A percentile compares a stretch with the other conserved stretches of the same genome.
Evolutionary conservation across 768 basidiomycete species (phyloP).

Genomic region (Mycena vitilis): DNA sequence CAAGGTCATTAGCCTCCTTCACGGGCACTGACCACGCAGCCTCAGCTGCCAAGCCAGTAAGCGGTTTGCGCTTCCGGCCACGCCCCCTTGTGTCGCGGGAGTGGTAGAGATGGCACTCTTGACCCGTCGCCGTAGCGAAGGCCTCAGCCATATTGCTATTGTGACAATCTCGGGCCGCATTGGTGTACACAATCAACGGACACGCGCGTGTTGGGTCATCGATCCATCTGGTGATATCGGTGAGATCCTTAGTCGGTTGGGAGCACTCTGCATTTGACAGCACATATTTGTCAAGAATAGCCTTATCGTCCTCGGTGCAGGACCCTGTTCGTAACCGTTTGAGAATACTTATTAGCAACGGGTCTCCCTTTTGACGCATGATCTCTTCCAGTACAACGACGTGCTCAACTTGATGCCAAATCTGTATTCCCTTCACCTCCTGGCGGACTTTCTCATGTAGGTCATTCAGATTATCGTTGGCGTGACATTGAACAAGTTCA

Average conservation of each 20-base stretch:
- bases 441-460: constrained; percentile 5
- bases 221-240: constrained; percentile 13
- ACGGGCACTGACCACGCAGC: too few species aligned
- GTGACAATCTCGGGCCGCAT: constrained; percentile 14
- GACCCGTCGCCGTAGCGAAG: too few species aligned
- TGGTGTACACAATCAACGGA: constrained; percentile 15
- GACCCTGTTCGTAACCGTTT: neutral
- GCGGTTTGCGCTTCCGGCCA: too few species aligned
- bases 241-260: constrained; percentile 6
- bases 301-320: constrained; percentile 6
- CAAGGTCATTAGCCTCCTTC: too few species aligned
- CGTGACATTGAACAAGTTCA: constrained; percentile 10
- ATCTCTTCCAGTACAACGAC: constrained; percentile 30
- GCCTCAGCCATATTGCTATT: too few species aligned
- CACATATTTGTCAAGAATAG: constrained; percentile 21
- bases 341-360: constrained; percentile 4
- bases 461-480: constrained; percentile 14
- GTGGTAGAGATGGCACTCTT: too few species aligned
- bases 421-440: constrained; percentile 6
- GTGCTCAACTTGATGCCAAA: constrained; percentile 24
- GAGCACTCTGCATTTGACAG: constrained; percentile 8
- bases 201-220: constrained; percentile 9
- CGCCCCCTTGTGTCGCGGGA: too few species aligned
- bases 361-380: constrained; percentile 37
- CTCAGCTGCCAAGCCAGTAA: too few species aligned